Evolutionary conservation across 176 grass and related monocot species (phyloP).

Genomic region (Microstegium vimineum): DNA sequence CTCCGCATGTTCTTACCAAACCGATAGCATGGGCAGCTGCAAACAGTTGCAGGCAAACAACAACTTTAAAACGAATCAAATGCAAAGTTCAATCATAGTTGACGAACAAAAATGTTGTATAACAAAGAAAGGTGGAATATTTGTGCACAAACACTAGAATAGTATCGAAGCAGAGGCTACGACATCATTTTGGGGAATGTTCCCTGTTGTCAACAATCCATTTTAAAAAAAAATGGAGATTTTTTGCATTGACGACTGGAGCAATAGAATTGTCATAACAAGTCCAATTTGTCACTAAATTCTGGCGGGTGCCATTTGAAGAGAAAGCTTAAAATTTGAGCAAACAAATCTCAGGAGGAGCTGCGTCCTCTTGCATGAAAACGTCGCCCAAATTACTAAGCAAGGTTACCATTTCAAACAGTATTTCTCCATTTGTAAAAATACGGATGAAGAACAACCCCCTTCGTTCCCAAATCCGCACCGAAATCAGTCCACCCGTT

Average conservation of each 20-base stretch:
- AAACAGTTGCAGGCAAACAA: conserved; percentile 32
- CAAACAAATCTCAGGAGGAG: not conserved
- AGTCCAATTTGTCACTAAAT: not conserved
- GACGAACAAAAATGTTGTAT: not conserved
- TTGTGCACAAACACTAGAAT: conserved; percentile 5
- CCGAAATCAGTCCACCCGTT: not conserved
- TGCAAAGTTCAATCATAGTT: conserved; percentile 24
- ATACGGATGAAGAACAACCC: not conserved
- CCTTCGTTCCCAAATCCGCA: not conserved
- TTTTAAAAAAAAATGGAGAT: conserved; percentile 9
- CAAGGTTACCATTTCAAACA: not conserved
- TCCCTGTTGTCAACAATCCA: conserved; percentile 4
- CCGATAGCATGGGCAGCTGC: conserved; percentile 92
- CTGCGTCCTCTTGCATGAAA: not conserved
- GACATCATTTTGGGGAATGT: conserved; percentile 27
- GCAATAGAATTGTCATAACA: not conserved
- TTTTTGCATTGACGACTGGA: not conserved
- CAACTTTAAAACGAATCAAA: not conserved
- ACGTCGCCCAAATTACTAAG: not conserved
- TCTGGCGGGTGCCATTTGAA: not conserved
- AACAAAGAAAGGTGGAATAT: conserved; percentile 1
- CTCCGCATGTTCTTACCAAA: conserved; percentile 91
- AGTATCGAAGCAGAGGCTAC: not conserved
- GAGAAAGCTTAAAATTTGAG: not conserved
- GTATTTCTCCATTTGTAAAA: not conserved